Evolutionary conservation across 2,329 filamentous ascomycete species (phyloP).

Genomic region (Xylaria sp.): DNA sequence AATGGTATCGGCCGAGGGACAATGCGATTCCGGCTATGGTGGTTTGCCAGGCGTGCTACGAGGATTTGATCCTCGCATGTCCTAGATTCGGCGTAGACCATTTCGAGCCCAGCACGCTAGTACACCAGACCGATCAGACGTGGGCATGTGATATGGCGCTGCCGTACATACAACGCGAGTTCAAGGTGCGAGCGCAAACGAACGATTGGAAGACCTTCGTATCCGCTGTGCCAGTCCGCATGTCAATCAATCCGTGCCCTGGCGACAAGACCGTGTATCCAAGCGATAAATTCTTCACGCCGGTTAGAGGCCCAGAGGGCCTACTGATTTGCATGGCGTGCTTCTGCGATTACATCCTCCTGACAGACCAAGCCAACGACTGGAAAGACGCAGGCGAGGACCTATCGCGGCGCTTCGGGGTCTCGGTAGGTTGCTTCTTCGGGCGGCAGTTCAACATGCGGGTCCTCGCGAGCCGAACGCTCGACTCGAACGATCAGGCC

Average conservation of each 20-base stretch:
- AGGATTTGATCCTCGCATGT: conserved; percentile 16
- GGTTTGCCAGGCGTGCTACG: conserved; percentile 21
- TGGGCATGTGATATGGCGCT: conserved; percentile 17
- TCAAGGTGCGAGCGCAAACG: conserved; percentile 5
- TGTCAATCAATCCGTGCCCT: conserved; percentile 12
- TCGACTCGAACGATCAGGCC: conserved; percentile 13
- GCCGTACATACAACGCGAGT: conserved; percentile 15
- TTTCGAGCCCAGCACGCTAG: conserved; percentile 9
- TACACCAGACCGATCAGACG: conserved; percentile 4
- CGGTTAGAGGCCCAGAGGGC: conserved; percentile 8
- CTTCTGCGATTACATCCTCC: conserved; percentile 22
- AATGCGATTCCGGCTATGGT: conserved; percentile 17
- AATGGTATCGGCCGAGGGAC: conserved; percentile 22
- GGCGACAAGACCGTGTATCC: conserved; percentile 14
- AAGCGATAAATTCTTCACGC: conserved; percentile 16
- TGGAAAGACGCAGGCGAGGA: conserved; percentile 19
- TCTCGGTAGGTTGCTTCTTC: conserved; percentile 19
- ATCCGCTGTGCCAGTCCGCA: background rate
- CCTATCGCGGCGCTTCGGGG: conserved; percentile 4
- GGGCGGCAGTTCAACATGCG: conserved; percentile 12
- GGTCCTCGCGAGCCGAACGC: conserved; percentile 1
- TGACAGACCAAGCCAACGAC: conserved; percentile 1
- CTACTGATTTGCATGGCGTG: conserved; percentile 21
- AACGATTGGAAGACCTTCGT: conserved; percentile 18
- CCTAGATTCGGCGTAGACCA: conserved; percentile 10